A percentile compares a stretch with the other conserved stretches of the same genome.
phyloP scores from a whole-genome alignment of 176 grass and related monocot species.

The Elaeis guineensis region DNA sequence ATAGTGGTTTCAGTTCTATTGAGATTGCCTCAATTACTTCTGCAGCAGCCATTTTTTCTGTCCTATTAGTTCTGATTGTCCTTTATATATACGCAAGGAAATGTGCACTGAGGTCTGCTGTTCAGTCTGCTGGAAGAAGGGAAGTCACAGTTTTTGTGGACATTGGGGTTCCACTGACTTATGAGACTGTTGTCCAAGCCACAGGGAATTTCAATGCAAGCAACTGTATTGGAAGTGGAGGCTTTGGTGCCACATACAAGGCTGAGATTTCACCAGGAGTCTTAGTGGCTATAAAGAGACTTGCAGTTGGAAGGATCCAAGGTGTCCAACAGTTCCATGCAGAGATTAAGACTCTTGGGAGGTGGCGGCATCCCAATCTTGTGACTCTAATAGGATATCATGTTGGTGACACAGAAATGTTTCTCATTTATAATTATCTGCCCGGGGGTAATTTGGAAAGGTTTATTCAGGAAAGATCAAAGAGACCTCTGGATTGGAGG shows the following conservation, averaged over 20 bases:
- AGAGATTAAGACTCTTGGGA: constrained; percentile 12
- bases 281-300: constrained; percentile 13
- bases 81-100: constrained; percentile 12
- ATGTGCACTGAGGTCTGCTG: constrained; percentile 3
- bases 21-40: constrained; percentile 12
- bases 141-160: constrained; percentile 13
- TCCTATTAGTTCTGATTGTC: constrained; percentile 1
- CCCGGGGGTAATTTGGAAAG: constrained; percentile 17
- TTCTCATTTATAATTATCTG: constrained; percentile 13
- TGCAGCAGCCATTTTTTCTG: constrained; percentile 5
- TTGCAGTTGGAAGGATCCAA: constrained; percentile 10
- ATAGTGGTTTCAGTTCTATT: background rate
- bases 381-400: constrained; percentile 16
- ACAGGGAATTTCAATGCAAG: constrained; percentile 12
- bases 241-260: constrained; percentile 19
- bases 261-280: constrained; percentile 15
- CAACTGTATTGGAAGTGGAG: constrained; percentile 16
- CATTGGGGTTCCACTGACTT: background rate
- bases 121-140: background rate
- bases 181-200: constrained; percentile 5
- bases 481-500: constrained; percentile 8
- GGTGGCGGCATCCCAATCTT: constrained; percentile 10
- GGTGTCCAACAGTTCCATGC: constrained; percentile 16
- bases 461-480: constrained; percentile 7
- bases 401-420: constrained; percentile 10